Conservation (phyloP, 768 basidiomycete species). For the Amanita fuliginea region DNA sequence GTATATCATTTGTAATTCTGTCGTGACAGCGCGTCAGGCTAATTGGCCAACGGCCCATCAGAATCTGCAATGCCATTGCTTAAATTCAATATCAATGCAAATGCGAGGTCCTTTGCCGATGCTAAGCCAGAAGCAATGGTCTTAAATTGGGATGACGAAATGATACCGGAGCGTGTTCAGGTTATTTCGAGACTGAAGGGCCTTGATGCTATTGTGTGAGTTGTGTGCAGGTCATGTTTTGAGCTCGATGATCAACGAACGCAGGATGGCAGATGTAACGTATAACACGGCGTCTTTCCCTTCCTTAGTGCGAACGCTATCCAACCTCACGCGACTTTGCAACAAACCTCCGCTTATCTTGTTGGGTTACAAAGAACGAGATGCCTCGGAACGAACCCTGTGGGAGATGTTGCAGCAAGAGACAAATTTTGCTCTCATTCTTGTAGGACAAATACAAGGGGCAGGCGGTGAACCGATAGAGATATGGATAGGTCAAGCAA, state of each 20-base stretch:
- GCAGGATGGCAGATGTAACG: constrained; percentile 88
- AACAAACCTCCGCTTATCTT: constrained; percentile 35
- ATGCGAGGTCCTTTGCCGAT: constrained; percentile 22
- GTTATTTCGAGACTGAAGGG: constrained; percentile 16
- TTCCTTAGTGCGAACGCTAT: constrained; percentile 59
- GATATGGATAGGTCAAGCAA: constrained; percentile 47
- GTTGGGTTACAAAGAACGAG: constrained; percentile 83
- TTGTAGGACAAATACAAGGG: constrained; percentile 42
- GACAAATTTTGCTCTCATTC: constrained; percentile 42
- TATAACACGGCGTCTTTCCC: constrained; percentile 87
- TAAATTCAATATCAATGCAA: constrained; percentile 51
- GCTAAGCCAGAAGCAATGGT: constrained; percentile 22
- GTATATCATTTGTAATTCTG: constrained; percentile 28
- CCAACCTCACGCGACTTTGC: constrained; percentile 29
- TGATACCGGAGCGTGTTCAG: constrained; percentile 34
- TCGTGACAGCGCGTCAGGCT: neutral
- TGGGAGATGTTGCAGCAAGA: constrained; percentile 47
- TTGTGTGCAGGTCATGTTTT: constrained; percentile 3
- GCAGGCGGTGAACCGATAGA: constrained; percentile 57
- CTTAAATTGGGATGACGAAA: constrained; percentile 71
- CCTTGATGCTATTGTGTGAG: constrained; percentile 65
- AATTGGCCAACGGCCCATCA: constrained; percentile 18
- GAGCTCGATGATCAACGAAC: neutral
- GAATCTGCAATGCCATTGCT: constrained; percentile 77
- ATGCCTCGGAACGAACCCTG: constrained; percentile 59